A percentile compares a stretch with the other conserved stretches of the same genome.
These are phyloP conservation scores for Lantana camara DNA, from an alignment of 257 asterid genomes.

Conservation along the genomic window DNA sequence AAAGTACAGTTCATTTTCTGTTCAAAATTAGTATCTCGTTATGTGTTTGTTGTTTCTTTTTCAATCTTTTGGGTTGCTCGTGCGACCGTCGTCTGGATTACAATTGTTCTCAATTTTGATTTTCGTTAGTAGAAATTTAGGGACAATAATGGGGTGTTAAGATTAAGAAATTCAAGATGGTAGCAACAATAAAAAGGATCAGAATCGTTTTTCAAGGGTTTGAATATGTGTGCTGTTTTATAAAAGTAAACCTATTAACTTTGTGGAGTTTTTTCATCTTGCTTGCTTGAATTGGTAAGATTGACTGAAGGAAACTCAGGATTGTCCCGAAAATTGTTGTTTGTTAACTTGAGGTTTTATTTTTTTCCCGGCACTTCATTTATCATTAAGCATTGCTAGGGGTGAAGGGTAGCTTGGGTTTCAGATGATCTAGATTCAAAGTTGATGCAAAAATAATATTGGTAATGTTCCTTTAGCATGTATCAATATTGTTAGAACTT, in stretches of 20 bases:
- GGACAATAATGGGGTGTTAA: constrained; percentile 5
- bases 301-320: constrained; percentile 4
- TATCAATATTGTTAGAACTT: background rate
- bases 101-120: background rate
- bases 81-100: background rate
- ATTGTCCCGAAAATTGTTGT: background rate
- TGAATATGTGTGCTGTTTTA: background rate
- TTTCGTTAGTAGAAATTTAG: constrained; percentile 13
- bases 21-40: background rate
- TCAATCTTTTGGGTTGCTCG: background rate
- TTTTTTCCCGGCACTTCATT: background rate
- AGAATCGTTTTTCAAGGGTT: background rate
- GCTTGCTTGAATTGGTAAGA: constrained; percentile 21
- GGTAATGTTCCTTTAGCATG: background rate
- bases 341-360: background rate
- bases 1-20: constrained; percentile 51
- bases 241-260: background rate
- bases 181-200: background rate
- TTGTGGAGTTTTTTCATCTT: constrained; percentile 4
- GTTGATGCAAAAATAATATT: background rate
- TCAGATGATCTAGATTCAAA: constrained; percentile 1
- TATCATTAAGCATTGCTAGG: background rate
- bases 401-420: constrained; percentile 16
- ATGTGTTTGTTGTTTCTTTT: background rate
- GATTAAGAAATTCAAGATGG: constrained; percentile 4